Evolutionary conservation across 108 stramenopile species (phyloP), one percentile per base, ranked within the genome.

Genomic region (Chaetoceros muelleri): DNA sequence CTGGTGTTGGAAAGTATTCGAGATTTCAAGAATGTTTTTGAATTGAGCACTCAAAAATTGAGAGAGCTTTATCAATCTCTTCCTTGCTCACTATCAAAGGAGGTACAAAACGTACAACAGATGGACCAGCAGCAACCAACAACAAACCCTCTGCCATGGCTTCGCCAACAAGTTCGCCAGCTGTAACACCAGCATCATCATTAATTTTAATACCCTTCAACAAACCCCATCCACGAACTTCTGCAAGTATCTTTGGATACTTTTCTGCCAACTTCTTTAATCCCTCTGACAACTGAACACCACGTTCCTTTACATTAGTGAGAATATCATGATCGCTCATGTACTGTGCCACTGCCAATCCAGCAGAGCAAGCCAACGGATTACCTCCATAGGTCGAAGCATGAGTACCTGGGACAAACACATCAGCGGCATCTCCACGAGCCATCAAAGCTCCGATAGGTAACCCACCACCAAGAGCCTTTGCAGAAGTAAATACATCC

Each of bases 401-500:
- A 69, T 99, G 98, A 73, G 94, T 89, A n/a, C 98, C 98, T 16
- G 96, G 96, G 52, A 85, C 84, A 65, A 97, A 93, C 27, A 90
- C 85, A 57, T 78, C 66, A n/a, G 81, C 86, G 0, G 80, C 87
- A 5, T 71, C 87, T 21, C 91, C 95, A 30, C 74, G 64, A 26
- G 88, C 86, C 77, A 99, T 79, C 93, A 99, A 95, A 62, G 98
- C 98, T 40, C 98, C 98, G 55, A 98, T 96, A 7, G 98, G 98
- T 13, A 99, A 93, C 34, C 98, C 98, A 13, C 93, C 95, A 10
- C 96, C 98, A 62, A 99, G 75, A 0, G 98, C 96, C 76, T 98
- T 99, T 24, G 98, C 98, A 26, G 84, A 82, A 27, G 96, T 96
- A 64, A 99, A 84, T 0, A 96, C 77, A 74, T 99, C 96, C 0